Base-by-base conservation (phyloP, 495 filamentous ascomycete species). In the Penicillium simplicissimum region DNA sequence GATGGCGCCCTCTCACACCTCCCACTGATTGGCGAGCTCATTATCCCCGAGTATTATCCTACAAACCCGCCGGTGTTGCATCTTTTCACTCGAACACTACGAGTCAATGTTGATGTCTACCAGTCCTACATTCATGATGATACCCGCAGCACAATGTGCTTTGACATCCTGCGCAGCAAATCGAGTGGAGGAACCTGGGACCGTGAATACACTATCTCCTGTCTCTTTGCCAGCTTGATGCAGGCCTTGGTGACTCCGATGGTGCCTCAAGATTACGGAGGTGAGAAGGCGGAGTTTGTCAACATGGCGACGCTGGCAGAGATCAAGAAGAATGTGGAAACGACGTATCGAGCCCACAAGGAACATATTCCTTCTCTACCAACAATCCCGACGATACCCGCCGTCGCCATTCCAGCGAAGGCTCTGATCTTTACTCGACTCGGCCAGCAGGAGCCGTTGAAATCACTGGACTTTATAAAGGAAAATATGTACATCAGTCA, bases 221-320 rank as follows among this genome's bases (percentile, higher is more conserved):
- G 52, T 51, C 52, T 61, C 52, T 61, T 55, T 51, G 59, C 59
- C 23, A 61, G 52, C 19, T 19, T 61, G 17, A 61, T 61, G 59
- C 59, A 56, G n/a, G 59, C 52, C 33, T 15, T 61, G 40, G 59
- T 61, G 14, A 48, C 59, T 34, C 59, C 52, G 1, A 19, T 38
- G 33, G 51, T 61, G 2, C 59, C 59, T 11, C 59, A 61, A 14
- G 25, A 34, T 15, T 15, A 48, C 17, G 59, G 59, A 3, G 1
- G 14, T 17, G 52, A 61, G 17, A 37, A 14, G 8, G 2, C 52
- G 1, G 59, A 55, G 14, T 55, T 61, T n/a, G 59, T 61, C 11
- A 61, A 14, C 13, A 61, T 55, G 59, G 17, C 1, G 1, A 56
- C 23, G 15, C 59, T 61, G 5, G 37, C 14, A 21, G 53, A 55